Evolutionary conservation across 2,329 filamentous ascomycete species (phyloP).

Genomic region (Cercospora sp.): DNA sequence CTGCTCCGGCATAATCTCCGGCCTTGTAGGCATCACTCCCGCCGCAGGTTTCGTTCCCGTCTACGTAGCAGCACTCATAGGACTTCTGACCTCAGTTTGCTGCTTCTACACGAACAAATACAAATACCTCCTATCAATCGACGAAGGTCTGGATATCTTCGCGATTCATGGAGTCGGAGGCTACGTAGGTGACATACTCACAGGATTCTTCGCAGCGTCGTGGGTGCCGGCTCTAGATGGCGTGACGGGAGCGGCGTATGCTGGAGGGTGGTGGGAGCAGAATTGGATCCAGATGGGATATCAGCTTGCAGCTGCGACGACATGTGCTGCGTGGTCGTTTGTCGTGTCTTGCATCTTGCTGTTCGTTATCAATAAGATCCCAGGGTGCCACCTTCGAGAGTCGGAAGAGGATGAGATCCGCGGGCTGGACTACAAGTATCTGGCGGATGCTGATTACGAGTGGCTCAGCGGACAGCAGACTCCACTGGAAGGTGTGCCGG

Average conservation of each 20-base stretch:
- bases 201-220: conserved; percentile 56
- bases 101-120: conserved; percentile 53
- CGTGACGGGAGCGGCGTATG: neutral
- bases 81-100: conserved; percentile 55
- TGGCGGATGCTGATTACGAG: conserved; percentile 46
- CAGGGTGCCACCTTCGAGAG: conserved; percentile 56
- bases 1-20: conserved; percentile 59
- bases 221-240: neutral
- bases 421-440: conserved; percentile 56
- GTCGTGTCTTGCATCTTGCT: conserved; percentile 54
- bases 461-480: neutral
- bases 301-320: conserved; percentile 57
- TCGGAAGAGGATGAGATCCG: conserved; percentile 57
- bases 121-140: conserved; percentile 56
- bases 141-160: conserved; percentile 62
- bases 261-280: conserved; percentile 1
- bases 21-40: conserved; percentile 59
- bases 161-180: conserved; percentile 60
- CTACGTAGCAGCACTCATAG: conserved; percentile 52
- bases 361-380: conserved; percentile 56
- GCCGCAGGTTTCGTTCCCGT: conserved; percentile 15
- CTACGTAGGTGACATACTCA: conserved; percentile 58
- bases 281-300: conserved; percentile 56
- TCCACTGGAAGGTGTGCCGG: neutral
- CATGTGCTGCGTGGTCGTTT: conserved; percentile 56